Evolutionary conservation across 805 yeast species (phyloP), one percentile per base, ranked within the genome.

Genomic region (Yamadazyma sp.): DNA sequence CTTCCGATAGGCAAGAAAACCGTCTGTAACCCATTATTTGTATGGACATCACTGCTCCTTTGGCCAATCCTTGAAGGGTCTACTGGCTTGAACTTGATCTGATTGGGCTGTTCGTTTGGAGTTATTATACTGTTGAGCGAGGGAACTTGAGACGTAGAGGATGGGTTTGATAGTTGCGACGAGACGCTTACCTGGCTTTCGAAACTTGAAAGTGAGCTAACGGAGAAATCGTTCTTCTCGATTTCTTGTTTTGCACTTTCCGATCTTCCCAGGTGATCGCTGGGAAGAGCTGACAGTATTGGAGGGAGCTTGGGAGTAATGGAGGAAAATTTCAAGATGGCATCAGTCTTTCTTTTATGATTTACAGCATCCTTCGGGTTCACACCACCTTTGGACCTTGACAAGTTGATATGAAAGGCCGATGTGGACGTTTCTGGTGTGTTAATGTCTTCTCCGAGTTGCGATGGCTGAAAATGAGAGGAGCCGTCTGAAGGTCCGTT

Each of bases 1-100:
- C 33, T 28, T 15, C 38, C 38, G 15, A 37, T 31, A 2, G 33
- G 40, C 17, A 37, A 29, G 20, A 37, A 37, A n/a, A 37, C 40
- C 21, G 40, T 37, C 32, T 37, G 40, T 19, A 31, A 19, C 4
- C 40, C 40, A 16, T 37, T 37, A 22, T 30, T 31, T 5, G 10
- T 15, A 25, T 37, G 32, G 15, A 31, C 24, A 26, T 37, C 40
- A 3, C 36, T 17, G 13, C 5, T 20, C 3, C 7, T 25, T 11
- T 17, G 20, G 12, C 29, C 30, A 12, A 23, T 13, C 12, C 17
- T 30, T 4, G 32, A 17, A 3, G 35, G 24, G n/a, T 31, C 40
- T 1, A 37, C 40, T 17, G 32, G 22, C n/a, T 37, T 37, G 18
- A 37, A 37, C 30, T 30, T 35, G 14, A 22, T 22, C n/a, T 15